These are phyloP conservation scores for Penicillium nordicum DNA, from an alignment of 2,329 filamentous ascomycete genomes.

Conservation along the genomic window DNA sequence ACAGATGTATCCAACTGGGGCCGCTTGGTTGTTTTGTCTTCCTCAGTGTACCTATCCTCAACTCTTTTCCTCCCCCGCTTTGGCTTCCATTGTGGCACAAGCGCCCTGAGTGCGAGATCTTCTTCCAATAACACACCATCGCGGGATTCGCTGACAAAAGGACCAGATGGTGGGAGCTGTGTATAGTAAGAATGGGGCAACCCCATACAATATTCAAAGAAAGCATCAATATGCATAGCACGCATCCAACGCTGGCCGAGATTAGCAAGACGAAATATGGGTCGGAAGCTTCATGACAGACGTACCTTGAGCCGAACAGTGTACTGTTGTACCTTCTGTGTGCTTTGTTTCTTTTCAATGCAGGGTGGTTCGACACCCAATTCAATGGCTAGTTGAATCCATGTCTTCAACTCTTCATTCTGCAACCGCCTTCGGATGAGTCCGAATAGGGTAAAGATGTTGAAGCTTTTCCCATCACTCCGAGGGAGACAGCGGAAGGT, in stretches of 20 bases:
- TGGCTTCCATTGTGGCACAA: conserved; percentile 70
- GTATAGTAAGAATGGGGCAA: conserved; percentile 77
- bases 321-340: conserved; percentile 93
- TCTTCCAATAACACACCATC: conserved; percentile 84
- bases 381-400: conserved; percentile 81
- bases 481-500: conserved; percentile 76
- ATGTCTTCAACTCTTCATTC: conserved; percentile 81
- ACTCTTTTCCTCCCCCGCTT: conserved; percentile 61
- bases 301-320: conserved; percentile 82
- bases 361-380: conserved; percentile 86
- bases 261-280: conserved; percentile 8
- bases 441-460: conserved; percentile 70
- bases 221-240: conserved; percentile 90
- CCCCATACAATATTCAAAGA: conserved; percentile 83
- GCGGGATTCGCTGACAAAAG: conserved; percentile 62
- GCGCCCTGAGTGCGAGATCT: conserved; percentile 78
- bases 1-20: conserved; percentile 58
- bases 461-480: conserved; percentile 84
- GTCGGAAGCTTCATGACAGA: background rate
- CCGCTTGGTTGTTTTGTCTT: conserved; percentile 55
- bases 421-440: conserved; percentile 72
- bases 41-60: conserved; percentile 59
- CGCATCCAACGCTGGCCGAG: conserved; percentile 79
- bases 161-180: conserved; percentile 64
- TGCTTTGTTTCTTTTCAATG: conserved; percentile 77